These are phyloP conservation scores for Limnanthes douglasii DNA, from an alignment of 345 rosid genomes.

Conservation along the genomic window DNA sequence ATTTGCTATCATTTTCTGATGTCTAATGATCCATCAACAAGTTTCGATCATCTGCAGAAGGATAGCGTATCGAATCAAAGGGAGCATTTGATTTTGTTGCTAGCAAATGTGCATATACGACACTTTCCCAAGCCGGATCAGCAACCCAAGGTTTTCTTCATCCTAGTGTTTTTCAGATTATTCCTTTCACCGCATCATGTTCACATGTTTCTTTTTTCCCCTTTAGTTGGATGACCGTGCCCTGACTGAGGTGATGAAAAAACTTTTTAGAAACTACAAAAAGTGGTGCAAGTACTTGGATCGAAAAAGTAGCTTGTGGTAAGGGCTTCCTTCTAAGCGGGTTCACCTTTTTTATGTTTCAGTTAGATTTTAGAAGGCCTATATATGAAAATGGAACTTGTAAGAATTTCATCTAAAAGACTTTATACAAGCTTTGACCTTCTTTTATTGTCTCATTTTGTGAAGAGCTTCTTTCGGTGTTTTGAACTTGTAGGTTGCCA, in stretches of 20 bases:
- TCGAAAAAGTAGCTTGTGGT: slow-evolving; percentile 61
- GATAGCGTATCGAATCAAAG: slow-evolving; percentile 50
- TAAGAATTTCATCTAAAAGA: not conserved
- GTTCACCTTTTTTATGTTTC: not conserved
- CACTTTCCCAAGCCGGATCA: slow-evolving; percentile 37
- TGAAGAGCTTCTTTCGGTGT: no score
- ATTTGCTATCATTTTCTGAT: not conserved
- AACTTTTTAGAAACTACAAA: slow-evolving; percentile 49
- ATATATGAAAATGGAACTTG: slow-evolving; percentile 1
- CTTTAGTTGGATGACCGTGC: slow-evolving; percentile 44
- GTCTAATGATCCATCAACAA: not conserved
- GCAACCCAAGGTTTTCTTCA: slow-evolving; percentile 35
- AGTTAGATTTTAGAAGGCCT: not conserved
- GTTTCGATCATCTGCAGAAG: slow-evolving; percentile 15
- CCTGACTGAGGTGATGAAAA: slow-evolving; percentile 46
- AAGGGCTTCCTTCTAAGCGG: no score
- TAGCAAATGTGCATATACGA: slow-evolving; percentile 47
- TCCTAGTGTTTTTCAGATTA: no score
- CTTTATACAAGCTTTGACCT: not conserved
- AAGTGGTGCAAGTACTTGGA: slow-evolving; percentile 62
- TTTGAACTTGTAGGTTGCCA: slow-evolving; percentile 60
- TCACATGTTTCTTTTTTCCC: no score
- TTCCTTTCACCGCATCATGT: no score
- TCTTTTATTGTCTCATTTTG: slow-evolving; percentile 7
- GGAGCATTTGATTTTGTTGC: slow-evolving; percentile 49